Conservation (phyloP, 2,329 filamentous ascomycete species). For the Cladosporium austrohemisphaericum region DNA sequence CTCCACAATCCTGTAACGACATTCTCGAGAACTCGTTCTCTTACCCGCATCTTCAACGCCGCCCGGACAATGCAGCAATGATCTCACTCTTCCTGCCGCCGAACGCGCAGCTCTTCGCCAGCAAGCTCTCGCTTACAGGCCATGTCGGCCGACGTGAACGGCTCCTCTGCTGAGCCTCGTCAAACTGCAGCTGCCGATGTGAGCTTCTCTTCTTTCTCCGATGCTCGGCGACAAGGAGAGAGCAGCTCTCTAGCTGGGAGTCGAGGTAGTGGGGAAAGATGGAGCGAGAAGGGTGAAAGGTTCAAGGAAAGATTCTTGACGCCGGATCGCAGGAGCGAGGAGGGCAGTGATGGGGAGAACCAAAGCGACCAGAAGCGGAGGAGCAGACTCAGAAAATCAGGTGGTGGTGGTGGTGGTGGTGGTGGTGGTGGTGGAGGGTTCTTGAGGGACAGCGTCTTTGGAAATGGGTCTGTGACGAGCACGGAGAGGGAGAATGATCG, state of each 20-base stretch:
- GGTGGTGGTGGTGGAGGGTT: too few relatives aligned
- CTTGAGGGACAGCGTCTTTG: slow-evolving; percentile 26
- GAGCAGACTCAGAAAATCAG: slow-evolving; percentile 28
- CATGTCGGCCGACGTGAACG: slow-evolving; percentile 21
- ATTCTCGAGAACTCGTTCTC: neutral
- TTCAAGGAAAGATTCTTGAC: slow-evolving; percentile 15
- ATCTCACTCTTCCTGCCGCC: slow-evolving; percentile 13
- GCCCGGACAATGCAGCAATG: slow-evolving; percentile 12
- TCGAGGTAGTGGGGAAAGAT: slow-evolving; percentile 20
- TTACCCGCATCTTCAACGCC: neutral
- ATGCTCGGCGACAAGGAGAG: slow-evolving; percentile 20
- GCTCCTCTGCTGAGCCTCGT: slow-evolving; percentile 16
- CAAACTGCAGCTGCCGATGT: slow-evolving; percentile 24
- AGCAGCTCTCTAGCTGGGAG: slow-evolving; percentile 25
- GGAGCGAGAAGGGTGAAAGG: slow-evolving; percentile 13
- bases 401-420: slow-evolving; percentile 22
- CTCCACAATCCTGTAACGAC: too few relatives aligned
- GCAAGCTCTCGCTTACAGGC: slow-evolving; percentile 13
- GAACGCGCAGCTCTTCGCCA: slow-evolving; percentile 15
- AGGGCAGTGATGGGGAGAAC: neutral
- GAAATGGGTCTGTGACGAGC: slow-evolving; percentile 21
- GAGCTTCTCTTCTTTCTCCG: slow-evolving; percentile 22
- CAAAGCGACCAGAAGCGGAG: slow-evolving; percentile 9
- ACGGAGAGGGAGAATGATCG: slow-evolving; percentile 7
- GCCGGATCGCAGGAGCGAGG: slow-evolving; percentile 8